phyloP scores from a whole-genome alignment of 192 early-diverging fungal genomes.

The Podochytrium sp. region DNA sequence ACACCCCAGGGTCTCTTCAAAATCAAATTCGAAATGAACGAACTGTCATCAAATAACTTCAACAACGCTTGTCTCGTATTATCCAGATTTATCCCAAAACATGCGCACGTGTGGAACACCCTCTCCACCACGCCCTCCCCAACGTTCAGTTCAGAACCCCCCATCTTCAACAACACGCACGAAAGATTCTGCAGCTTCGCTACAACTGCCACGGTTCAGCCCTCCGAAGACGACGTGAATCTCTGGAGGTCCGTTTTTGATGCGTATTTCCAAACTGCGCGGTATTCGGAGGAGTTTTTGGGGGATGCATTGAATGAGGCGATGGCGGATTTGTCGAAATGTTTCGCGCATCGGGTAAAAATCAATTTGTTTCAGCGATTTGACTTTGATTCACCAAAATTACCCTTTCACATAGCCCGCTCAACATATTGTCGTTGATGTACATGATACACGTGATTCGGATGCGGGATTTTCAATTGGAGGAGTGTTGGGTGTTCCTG shows the following conservation, averaged over 20 bases:
- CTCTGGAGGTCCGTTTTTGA: background rate
- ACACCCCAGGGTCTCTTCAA: too few relatives aligned
- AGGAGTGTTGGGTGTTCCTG: background rate
- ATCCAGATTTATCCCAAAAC: background rate
- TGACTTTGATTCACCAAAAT: too few relatives aligned
- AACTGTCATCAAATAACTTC: background rate
- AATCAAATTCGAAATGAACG: too few relatives aligned
- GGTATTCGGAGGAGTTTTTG: background rate
- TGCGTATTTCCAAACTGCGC: background rate
- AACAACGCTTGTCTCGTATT: background rate
- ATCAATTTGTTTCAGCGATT: too few relatives aligned
- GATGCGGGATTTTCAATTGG: background rate
- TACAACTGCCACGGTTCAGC: background rate
- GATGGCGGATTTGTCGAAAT: background rate
- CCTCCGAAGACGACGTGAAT: background rate
- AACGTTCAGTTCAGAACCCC: background rate
- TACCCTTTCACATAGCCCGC: too few relatives aligned
- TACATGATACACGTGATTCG: background rate
- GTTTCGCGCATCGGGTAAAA: background rate
- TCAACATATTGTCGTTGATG: background rate
- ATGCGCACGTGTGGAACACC: background rate
- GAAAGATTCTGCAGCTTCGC: background rate
- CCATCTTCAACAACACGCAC: background rate
- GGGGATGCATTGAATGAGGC: background rate
- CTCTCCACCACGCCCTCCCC: background rate